Percentiles rank a stretch among this genome's conserved stretches.
Evolutionary conservation across 352 stramenopile species (phyloP).

Genomic region (Salisapilia sapeloensis): DNA sequence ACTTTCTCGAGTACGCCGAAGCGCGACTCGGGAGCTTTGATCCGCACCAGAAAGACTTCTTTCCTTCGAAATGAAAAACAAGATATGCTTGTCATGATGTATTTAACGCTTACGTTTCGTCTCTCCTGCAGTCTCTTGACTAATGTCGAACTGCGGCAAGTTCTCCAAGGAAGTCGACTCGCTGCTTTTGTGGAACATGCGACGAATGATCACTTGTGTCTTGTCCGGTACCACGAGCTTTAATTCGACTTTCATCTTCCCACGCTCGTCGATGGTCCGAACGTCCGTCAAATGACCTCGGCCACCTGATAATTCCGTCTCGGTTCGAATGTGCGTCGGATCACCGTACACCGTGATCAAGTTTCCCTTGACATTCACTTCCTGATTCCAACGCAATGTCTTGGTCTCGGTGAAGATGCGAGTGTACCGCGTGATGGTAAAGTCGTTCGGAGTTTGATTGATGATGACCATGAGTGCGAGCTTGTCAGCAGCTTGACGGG

Average conservation of each 20-base stretch:
- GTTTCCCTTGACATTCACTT: slow-evolving; percentile 81
- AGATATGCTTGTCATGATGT: background rate
- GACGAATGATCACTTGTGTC: slow-evolving; percentile 53
- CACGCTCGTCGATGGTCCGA: slow-evolving; percentile 50
- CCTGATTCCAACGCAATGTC: slow-evolving; percentile 71
- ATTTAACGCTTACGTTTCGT: slow-evolving; percentile 74
- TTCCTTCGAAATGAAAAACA: too few relatives aligned
- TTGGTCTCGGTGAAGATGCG: slow-evolving; percentile 85
- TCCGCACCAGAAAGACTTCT: slow-evolving; percentile 49
- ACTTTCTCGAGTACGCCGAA: slow-evolving; percentile 73
- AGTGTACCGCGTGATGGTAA: slow-evolving; percentile 74
- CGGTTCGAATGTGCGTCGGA: slow-evolving; percentile 43
- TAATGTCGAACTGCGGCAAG: slow-evolving; percentile 73
- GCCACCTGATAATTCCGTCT: slow-evolving; percentile 70
- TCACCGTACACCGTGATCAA: slow-evolving; percentile 73
- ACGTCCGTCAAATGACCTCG: slow-evolving; percentile 57
- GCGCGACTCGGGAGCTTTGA: slow-evolving; percentile 75
- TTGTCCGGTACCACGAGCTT: slow-evolving; percentile 61
- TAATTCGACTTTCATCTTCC: slow-evolving; percentile 72
- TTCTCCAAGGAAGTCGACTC: slow-evolving; percentile 80
- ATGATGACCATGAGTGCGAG: slow-evolving; percentile 83
- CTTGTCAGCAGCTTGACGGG: slow-evolving; percentile 74
- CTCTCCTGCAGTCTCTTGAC: slow-evolving; percentile 59
- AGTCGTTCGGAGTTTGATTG: slow-evolving; percentile 63
- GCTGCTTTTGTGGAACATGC: slow-evolving; percentile 79